Conservation (phyloP, 306 rosid genomes). For the Lathyrus oleraceus region DNA sequence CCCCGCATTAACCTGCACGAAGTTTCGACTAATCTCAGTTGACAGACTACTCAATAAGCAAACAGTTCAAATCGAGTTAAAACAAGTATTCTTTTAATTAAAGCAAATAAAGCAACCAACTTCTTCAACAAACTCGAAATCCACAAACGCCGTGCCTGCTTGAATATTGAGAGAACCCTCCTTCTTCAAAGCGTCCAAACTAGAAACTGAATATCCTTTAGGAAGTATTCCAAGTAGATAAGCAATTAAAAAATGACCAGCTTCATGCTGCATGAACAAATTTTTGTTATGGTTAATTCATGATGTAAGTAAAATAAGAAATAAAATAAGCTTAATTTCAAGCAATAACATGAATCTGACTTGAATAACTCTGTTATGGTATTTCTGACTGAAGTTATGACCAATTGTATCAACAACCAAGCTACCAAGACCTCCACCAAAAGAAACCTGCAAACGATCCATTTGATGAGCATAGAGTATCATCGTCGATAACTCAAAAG, state of each 20-base stretch:
- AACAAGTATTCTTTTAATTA: neutral
- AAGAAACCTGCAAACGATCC: slow-evolving; percentile 57
- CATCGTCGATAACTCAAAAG: neutral
- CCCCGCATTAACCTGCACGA: slow-evolving; percentile 68
- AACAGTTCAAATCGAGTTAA: neutral
- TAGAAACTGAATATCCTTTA: slow-evolving; percentile 68
- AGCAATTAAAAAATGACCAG: slow-evolving; percentile 92
- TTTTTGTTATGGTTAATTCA: slow-evolving; percentile 29
- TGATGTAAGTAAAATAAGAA: slow-evolving; percentile 3
- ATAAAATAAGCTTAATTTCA: neutral
- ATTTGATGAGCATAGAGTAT: slow-evolving; percentile 22
- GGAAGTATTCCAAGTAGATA: slow-evolving; percentile 89
- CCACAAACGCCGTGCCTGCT: slow-evolving; percentile 94
- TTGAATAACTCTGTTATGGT: slow-evolving; percentile 86
- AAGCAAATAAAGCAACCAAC: slow-evolving; percentile 43
- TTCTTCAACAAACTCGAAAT: slow-evolving; percentile 85
- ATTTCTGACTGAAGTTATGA: slow-evolving; percentile 75
- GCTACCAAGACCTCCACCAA: slow-evolving; percentile 78
- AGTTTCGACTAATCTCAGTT: neutral
- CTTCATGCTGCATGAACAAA: slow-evolving; percentile 81
- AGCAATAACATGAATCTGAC: slow-evolving; percentile 45
- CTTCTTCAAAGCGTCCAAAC: slow-evolving; percentile 79
- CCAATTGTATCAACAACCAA: slow-evolving; percentile 88
- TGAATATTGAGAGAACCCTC: slow-evolving; percentile 96
- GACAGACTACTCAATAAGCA: slow-evolving; percentile 1